These are phyloP conservation scores for Russula abietina DNA, from an alignment of 768 basidiomycete species.

Conservation along the genomic window DNA sequence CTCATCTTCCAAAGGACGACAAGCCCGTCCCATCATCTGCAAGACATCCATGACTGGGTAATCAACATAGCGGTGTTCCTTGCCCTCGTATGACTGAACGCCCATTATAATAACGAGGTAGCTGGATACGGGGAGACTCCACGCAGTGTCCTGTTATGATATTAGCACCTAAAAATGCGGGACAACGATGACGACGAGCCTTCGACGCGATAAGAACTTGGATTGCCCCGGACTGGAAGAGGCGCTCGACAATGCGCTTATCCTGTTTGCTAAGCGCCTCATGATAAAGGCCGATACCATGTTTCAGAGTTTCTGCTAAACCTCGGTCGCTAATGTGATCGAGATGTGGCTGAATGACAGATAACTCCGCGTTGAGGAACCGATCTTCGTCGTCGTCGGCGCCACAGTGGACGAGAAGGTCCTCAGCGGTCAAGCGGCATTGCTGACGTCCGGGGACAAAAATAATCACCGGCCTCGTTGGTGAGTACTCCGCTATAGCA, in stretches of 20 bases:
- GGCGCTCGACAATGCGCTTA: slow-evolving; percentile 84
- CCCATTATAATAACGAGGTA: slow-evolving; percentile 99
- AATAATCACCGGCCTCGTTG: slow-evolving; percentile 78
- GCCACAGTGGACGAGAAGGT: slow-evolving; percentile 80
- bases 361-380: slow-evolving; percentile 84
- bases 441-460: slow-evolving; percentile 94
- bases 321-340: slow-evolving; percentile 75
- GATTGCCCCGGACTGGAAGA: slow-evolving; percentile 92
- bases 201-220: slow-evolving; percentile 93
- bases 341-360: slow-evolving; percentile 80
- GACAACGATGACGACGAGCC: slow-evolving; percentile 38
- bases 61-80: slow-evolving; percentile 96
- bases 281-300: slow-evolving; percentile 93
- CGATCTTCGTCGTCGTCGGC: slow-evolving; percentile 80
- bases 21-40: slow-evolving; percentile 99
- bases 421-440: slow-evolving; percentile 89
- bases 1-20: slow-evolving; percentile 81
- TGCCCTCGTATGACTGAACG: slow-evolving; percentile 94
- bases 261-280: slow-evolving; percentile 90
- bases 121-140: slow-evolving; percentile 88
- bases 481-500: slow-evolving; percentile 82
- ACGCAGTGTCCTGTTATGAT: slow-evolving; percentile 74
- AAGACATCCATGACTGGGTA: slow-evolving; percentile 98
- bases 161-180: not conserved
- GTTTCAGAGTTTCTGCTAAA: slow-evolving; percentile 73